A percentile compares a stretch with the other conserved stretches of the same genome.
phyloP scores from a whole-genome alignment of 2,329 filamentous ascomycete genomes.

The Cryphonectria nitschkei region DNA sequence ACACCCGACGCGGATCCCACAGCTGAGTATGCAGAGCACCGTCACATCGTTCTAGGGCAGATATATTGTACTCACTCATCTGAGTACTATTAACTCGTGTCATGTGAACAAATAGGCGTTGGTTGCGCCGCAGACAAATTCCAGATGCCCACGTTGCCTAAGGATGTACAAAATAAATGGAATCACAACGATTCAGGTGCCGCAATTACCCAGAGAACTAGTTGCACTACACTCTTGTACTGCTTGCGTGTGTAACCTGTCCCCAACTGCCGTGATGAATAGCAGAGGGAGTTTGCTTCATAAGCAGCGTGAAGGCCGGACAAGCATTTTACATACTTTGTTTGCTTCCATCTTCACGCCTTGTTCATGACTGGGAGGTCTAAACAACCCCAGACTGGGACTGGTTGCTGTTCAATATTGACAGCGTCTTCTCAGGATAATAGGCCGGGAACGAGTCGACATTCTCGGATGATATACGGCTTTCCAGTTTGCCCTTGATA shows the following conservation, averaged over 20 bases:
- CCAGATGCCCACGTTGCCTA: too few relatives aligned
- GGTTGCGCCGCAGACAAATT: too few relatives aligned
- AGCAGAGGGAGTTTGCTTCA: background rate
- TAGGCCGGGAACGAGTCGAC: background rate
- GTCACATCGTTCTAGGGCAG: too few relatives aligned
- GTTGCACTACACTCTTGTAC: background rate
- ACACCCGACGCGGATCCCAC: too few relatives aligned
- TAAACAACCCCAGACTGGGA: too few relatives aligned
- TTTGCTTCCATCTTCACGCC: background rate
- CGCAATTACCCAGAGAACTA: too few relatives aligned
- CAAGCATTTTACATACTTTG: background rate
- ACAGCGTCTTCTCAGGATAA: background rate
- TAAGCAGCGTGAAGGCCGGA: too few relatives aligned
- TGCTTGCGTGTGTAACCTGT: background rate
- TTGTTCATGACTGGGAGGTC: background rate
- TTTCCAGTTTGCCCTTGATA: background rate
- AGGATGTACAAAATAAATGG: too few relatives aligned
- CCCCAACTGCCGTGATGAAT: background rate
- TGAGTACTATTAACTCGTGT: too few relatives aligned
- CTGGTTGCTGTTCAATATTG: background rate
- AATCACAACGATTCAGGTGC: background rate
- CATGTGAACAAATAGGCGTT: too few relatives aligned
- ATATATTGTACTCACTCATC: too few relatives aligned
- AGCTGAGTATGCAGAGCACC: too few relatives aligned
- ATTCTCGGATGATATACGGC: background rate